These are phyloP conservation scores for Yarrowia sp. DNA, from an alignment of 805 yeast genomes.

Conservation along the genomic window DNA sequence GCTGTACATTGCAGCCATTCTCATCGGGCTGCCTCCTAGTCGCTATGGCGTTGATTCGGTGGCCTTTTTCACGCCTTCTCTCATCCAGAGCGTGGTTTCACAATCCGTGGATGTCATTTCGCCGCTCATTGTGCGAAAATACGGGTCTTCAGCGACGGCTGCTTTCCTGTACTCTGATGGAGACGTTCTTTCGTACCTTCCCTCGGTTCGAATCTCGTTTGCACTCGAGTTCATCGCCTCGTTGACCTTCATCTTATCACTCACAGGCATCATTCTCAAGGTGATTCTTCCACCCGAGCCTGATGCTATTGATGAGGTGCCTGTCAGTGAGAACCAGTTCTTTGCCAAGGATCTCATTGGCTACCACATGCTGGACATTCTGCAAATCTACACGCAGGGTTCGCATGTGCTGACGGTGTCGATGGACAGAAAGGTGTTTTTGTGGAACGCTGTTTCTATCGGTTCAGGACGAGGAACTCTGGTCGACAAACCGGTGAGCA, in stretches of 20 bases:
- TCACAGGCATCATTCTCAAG: conserved; percentile 48
- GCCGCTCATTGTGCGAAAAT: conserved; percentile 18
- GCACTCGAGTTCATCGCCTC: conserved; percentile 55
- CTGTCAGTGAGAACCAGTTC: conserved; percentile 32
- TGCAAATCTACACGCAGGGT: conserved; percentile 43
- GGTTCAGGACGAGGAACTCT: conserved; percentile 2
- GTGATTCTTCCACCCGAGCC: conserved; percentile 38
- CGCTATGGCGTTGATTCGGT: conserved; percentile 18
- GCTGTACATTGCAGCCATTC: conserved; percentile 14
- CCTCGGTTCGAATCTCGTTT: conserved; percentile 22
- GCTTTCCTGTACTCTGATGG: conserved; percentile 14
- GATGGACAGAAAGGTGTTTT: conserved; percentile 64
- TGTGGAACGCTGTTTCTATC: conserved; percentile 51
- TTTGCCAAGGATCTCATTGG: conserved; percentile 47
- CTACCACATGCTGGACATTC: conserved; percentile 62
- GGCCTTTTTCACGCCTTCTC: conserved; percentile 6
- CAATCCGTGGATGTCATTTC: conserved; percentile 2
- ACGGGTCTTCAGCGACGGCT: conserved; percentile 7
- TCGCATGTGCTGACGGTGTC: conserved; percentile 60
- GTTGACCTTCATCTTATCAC: conserved; percentile 51
- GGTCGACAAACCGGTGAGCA: conserved; percentile 47
- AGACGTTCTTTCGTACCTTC: conserved; percentile 8
- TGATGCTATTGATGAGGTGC: conserved; percentile 32
- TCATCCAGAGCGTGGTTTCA: not conserved
- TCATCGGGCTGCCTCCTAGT: conserved; percentile 12